Evolutionary conservation across 1,139 yeast species (phyloP).

Genomic region (Saccharomyces hybrid): DNA sequence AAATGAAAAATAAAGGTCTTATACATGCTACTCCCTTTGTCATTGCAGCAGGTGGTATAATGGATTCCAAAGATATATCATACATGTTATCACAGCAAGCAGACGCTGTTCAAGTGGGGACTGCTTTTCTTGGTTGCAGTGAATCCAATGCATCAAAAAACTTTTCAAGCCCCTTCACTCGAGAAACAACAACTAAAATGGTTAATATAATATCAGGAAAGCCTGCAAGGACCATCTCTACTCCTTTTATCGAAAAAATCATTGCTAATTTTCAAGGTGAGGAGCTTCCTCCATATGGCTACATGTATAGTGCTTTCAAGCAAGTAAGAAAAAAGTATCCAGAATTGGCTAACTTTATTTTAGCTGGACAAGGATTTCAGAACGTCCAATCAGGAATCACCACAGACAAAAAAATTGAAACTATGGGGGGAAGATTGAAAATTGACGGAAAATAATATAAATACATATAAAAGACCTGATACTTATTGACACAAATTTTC

Average conservation of each 20-base stretch:
- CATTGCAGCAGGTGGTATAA: slow-evolving; percentile 44
- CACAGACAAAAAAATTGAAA: neutral
- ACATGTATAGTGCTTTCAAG: slow-evolving; percentile 34
- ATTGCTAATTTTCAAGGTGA: slow-evolving; percentile 3
- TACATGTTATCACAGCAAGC: slow-evolving; percentile 35
- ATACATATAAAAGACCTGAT: neutral
- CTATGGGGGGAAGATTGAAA: neutral
- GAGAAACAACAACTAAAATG: neutral
- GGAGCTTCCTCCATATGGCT: slow-evolving; percentile 36
- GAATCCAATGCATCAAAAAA: slow-evolving; percentile 26
- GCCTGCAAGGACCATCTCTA: neutral
- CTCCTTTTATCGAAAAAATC: slow-evolving; percentile 9
- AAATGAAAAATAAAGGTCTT: slow-evolving; percentile 1
- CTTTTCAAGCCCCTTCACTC: slow-evolving; percentile 31
- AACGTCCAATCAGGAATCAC: neutral
- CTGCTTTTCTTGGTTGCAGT: slow-evolving; percentile 36
- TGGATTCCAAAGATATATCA: slow-evolving; percentile 28
- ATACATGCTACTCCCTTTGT: slow-evolving; percentile 25
- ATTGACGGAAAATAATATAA: neutral
- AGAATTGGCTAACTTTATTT: slow-evolving; percentile 6
- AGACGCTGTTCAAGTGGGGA: slow-evolving; percentile 42
- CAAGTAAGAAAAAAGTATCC: slow-evolving; percentile 8
- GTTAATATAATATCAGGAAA: neutral
- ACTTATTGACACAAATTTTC: no score
- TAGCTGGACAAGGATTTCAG: slow-evolving; percentile 10